Evolutionary conservation across 2,329 filamentous ascomycete species (phyloP).

Genomic region (Triangularia setosa): DNA sequence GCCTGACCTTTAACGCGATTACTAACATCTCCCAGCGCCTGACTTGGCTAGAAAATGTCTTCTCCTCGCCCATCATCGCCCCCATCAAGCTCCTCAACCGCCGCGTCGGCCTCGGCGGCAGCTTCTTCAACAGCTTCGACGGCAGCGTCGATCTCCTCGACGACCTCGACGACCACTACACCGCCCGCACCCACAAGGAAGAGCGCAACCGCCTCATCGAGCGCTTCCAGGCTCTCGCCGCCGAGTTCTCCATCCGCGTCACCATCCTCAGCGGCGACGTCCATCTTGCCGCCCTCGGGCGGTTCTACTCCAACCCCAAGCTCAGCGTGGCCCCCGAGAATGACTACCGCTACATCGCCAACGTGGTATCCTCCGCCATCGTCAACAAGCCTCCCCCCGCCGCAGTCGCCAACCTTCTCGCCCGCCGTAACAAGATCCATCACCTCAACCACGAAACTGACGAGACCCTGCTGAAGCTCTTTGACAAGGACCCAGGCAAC

Average conservation of each 20-base stretch:
- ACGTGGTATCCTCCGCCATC: conserved; percentile 90
- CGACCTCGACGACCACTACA: conserved; percentile 95
- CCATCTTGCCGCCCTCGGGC: conserved; percentile 84
- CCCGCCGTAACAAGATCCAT: conserved; percentile 80
- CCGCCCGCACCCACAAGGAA: conserved; percentile 82
- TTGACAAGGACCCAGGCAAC: conserved; percentile 80
- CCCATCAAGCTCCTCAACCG: conserved; percentile 88
- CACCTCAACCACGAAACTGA: conserved; percentile 71
- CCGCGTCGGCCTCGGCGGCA: conserved; percentile 79
- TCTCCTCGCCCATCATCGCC: conserved; percentile 79
- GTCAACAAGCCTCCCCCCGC: conserved; percentile 90
- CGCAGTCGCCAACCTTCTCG: conserved; percentile 84
- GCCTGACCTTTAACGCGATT: too few species aligned
- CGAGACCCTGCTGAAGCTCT: conserved; percentile 90
- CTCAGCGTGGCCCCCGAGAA: conserved; percentile 71
- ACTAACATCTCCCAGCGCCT: conserved; percentile 54
- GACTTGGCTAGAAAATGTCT: conserved; percentile 94
- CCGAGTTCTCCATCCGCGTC: conserved; percentile 81
- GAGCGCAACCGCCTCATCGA: conserved; percentile 78
- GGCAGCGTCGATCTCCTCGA: conserved; percentile 90
- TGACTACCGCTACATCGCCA: conserved; percentile 93
- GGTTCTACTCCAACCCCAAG: conserved; percentile 89
- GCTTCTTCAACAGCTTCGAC: conserved; percentile 90
- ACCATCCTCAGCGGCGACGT: conserved; percentile 95
- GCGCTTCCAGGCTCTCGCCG: conserved; percentile 76